Base-by-base conservation (phyloP, 208 protist species). In the Perkinsela sp. region DNA sequence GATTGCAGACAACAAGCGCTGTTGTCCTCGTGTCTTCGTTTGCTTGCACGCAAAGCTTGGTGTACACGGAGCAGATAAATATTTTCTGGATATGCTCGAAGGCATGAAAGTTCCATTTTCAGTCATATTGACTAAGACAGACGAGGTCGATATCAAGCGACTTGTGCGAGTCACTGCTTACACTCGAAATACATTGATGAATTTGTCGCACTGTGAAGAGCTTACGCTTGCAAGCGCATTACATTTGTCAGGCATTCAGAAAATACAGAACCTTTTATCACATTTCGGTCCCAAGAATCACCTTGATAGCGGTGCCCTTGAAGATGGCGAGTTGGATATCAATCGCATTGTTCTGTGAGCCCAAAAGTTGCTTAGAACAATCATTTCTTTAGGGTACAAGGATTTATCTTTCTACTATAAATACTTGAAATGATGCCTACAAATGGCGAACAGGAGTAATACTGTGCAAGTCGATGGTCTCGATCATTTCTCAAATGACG, bases 51-150 rank as follows among this genome's bases (percentile, higher is more conserved):
- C 83, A 6, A 72, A 81, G n/a, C 82, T 76, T 30, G 86, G 86
- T 32, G 32, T 91, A 68, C 86, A 91, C 69, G 79, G 85, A 70
- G 48, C 72, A 2, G 86, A 91, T 76, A 75, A 75, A 30, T 70
- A 66, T 1, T 88, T 89, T 71, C 79, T 83, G 69, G 78, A 88
- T 67, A 57, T 82, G 31, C 79, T 91, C 22, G 80, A 91, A 70
- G 67, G 72, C 0, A 73, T 82, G 22, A 69, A 40, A 13, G 76
- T 91, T 30, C 83, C 83, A 16, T 91, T 91, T 48, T 73, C 80
- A 29, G 83, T 91, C 1, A 78, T 91, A 30, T 32, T 91, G 28
- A 88, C 83, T n/a, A 91, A 91, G 66, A 91, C 83, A 0, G 86
- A 91, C 68, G 77, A 78, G 28, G 83, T 81, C 0, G 83, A 82